Percentiles rank a stretch among this genome's conserved stretches.
phyloP scores from a whole-genome alignment of 805 yeast species.

The Candida ortonii region DNA sequence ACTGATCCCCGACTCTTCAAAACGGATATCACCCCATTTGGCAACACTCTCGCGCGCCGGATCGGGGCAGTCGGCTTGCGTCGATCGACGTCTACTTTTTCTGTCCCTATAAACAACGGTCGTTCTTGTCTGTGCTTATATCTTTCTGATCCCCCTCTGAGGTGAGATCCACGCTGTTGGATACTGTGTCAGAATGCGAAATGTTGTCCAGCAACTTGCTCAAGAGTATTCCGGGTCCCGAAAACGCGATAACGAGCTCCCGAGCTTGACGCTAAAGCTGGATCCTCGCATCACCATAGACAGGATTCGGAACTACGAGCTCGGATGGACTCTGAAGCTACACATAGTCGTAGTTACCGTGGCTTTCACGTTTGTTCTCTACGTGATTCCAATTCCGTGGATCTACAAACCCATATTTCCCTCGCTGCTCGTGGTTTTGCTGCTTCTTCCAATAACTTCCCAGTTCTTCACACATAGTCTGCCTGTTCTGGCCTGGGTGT shows the following conservation, averaged over 20 bases:
- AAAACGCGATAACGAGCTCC: conserved; percentile 11
- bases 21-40: too few relatives aligned
- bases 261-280: conserved; percentile 11
- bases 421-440: conserved; percentile 20
- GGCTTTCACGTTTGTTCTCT: conserved; percentile 24
- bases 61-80: too few relatives aligned
- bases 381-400: conserved; percentile 21
- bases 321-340: conserved; percentile 7
- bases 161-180: too few relatives aligned
- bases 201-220: conserved; percentile 6
- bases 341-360: conserved; percentile 21
- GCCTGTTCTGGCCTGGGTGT: conserved; percentile 86
- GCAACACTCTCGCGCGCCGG: too few relatives aligned
- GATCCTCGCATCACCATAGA: conserved; percentile 13
- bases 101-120: too few relatives aligned
- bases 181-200: too few relatives aligned
- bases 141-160: too few relatives aligned
- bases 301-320: conserved; percentile 4
- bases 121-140: too few relatives aligned
- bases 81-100: too few relatives aligned
- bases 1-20: too few relatives aligned
- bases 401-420: conserved; percentile 18
- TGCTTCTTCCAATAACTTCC: conserved; percentile 69
- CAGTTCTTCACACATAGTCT: conserved; percentile 83
- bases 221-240: conserved; percentile 16